Percentiles rank a stretch among this genome's conserved stretches.
Conservation (phyloP, 768 basidiomycete species). For the Daedaleopsis sinensis region DNA sequence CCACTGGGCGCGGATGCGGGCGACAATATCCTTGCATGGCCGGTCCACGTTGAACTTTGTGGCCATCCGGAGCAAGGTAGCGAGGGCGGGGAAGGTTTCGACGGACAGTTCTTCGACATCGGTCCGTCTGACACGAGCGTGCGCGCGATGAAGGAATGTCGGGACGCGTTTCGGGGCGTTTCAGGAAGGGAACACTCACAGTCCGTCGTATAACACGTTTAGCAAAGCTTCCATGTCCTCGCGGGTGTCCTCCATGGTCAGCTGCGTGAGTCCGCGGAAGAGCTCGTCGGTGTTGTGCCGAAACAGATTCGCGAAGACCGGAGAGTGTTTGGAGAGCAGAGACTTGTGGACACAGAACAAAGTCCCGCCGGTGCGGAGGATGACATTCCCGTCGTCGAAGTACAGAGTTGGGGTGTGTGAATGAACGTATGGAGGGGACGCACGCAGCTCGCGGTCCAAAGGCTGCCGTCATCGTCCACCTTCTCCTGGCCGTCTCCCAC, state of each 20-base stretch:
- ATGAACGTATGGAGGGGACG: too few species aligned
- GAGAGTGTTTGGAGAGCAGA: slow-evolving; percentile 29
- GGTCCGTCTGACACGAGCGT: slow-evolving; percentile 16
- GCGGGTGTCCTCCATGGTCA: slow-evolving; percentile 27
- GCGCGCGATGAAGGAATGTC: too few species aligned
- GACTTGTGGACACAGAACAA: slow-evolving; percentile 32
- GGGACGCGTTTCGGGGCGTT: background rate
- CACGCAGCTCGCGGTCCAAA: too few species aligned
- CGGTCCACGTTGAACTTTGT: slow-evolving; percentile 36
- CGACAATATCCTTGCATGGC: slow-evolving; percentile 32
- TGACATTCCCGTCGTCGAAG: slow-evolving; percentile 36
- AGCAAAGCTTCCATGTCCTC: slow-evolving; percentile 31
- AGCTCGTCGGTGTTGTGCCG: slow-evolving; percentile 2
- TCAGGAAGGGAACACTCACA: too few species aligned
- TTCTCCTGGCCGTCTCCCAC: too few species aligned
- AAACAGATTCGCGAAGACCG: slow-evolving; percentile 28
- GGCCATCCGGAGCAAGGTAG: slow-evolving; percentile 32
- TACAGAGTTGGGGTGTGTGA: slow-evolving; percentile 34
- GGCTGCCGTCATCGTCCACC: too few species aligned
- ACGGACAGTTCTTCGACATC: slow-evolving; percentile 23
- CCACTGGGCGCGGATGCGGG: slow-evolving; percentile 37
- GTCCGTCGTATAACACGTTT: slow-evolving; percentile 28
- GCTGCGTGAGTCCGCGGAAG: slow-evolving; percentile 26
- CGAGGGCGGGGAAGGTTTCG: slow-evolving; percentile 22
- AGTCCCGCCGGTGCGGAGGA: slow-evolving; percentile 23